Base-by-base conservation (phyloP, 441 rosid genomes). In the Gossypium schwendimanii region DNA sequence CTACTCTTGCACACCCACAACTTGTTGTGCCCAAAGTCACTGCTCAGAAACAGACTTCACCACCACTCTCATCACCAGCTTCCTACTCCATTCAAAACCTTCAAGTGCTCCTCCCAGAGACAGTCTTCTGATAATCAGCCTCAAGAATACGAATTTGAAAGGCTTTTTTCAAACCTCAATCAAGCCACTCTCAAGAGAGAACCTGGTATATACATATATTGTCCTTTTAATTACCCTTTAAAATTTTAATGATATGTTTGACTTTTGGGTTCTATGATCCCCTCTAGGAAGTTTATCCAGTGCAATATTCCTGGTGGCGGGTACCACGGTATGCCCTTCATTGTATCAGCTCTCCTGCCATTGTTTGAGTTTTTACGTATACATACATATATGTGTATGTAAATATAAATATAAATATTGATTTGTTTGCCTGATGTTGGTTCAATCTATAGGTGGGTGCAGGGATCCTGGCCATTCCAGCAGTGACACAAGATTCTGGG, bases 381-480 rank as follows among this genome's bases (percentile, higher is more conserved):
- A 12, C 6, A 39, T 8, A 1, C 44, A 39, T 39, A 39, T 39
- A 39, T 39, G 11, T 39, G 44, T 8, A 39, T 8, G 2, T 4
- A 6, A 8, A 23, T 14, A 31, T 4, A 6, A 8, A 23, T 14
- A 31, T 28, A 47, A 10, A 1, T 15, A 24, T 26, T 77, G 55
- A 65, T 12, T 12, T n/a, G 23, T 62, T 20, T 60, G 36, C 12
- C 15, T 45, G 41, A 41, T 45, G 33, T 36, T 66, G 62, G 9
- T 72, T 50, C 66, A 54, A 53, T 70, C 45, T 26, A 15, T 54
- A 94, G 98, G 87, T 94, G 17, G 98, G 97, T 80, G 97, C 98
- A 17, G 98, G 97, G 75, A 89, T 92, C 70, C 94, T 92, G 7
- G 97, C 98, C 0, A 87, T 94, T 86, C 97, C 97, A 71, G 91